Conservation (phyloP, 108 stramenopile genomes). For the Stephanodiscus minutulus region DNA sequence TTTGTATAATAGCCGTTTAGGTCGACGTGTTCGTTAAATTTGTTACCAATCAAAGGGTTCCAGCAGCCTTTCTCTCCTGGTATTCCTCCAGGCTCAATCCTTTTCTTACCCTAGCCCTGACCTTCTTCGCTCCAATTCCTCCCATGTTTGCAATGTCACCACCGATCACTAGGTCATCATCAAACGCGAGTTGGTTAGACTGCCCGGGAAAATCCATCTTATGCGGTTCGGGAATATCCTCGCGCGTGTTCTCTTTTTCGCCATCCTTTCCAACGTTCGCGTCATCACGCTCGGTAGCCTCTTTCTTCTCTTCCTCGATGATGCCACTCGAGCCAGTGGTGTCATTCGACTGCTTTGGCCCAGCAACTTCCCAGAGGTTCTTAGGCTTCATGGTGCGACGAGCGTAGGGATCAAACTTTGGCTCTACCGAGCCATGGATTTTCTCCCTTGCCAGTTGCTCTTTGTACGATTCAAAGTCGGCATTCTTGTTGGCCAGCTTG, state of each 20-base stretch:
- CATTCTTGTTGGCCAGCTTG: slow-evolving; percentile 63
- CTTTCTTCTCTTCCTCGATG: slow-evolving; percentile 61
- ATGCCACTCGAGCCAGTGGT: slow-evolving; percentile 40
- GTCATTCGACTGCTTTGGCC: slow-evolving; percentile 53
- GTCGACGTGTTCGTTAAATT: not conserved
- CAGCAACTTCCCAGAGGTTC: slow-evolving; percentile 86
- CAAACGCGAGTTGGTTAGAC: slow-evolving; percentile 70
- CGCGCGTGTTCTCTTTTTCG: slow-evolving; percentile 41
- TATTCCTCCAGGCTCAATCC: slow-evolving; percentile 81
- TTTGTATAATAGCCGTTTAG: not conserved
- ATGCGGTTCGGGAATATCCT: slow-evolving; percentile 38
- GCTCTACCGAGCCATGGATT: slow-evolving; percentile 41
- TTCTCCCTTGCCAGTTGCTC: slow-evolving; percentile 51
- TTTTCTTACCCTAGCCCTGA: slow-evolving; percentile 52
- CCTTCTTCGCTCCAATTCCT: slow-evolving; percentile 54
- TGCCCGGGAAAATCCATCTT: slow-evolving; percentile 46
- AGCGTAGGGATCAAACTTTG: slow-evolving; percentile 85
- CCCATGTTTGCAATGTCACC: slow-evolving; percentile 51
- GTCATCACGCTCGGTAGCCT: slow-evolving; percentile 46
- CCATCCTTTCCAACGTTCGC: slow-evolving; percentile 36
- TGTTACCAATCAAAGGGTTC: slow-evolving; percentile 51
- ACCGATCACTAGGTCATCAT: slow-evolving; percentile 77
- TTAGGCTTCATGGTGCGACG: slow-evolving; percentile 88
- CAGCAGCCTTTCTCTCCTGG: slow-evolving; percentile 67
- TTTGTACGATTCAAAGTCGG: slow-evolving; percentile 72